Percentiles rank a stretch among this genome's conserved stretches.
phyloP scores from a whole-genome alignment of 2,329 filamentous ascomycete genomes.

The Bipolaris oryzae region DNA sequence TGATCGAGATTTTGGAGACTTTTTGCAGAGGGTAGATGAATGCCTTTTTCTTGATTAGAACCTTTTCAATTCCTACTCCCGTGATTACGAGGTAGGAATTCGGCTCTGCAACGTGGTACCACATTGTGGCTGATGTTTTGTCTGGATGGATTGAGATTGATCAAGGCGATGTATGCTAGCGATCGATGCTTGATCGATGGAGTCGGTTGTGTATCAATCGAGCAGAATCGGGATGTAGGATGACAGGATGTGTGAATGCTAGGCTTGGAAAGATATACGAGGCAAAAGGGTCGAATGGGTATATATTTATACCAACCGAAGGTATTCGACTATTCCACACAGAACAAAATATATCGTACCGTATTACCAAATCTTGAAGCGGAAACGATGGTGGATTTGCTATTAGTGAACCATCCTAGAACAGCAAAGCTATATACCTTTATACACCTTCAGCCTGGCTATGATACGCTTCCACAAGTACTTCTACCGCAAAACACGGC shows the following conservation, averaged over 20 bases:
- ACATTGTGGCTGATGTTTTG: constrained; percentile 34
- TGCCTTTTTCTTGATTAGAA: constrained; percentile 77
- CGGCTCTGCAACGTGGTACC: constrained; percentile 72
- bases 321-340: not conserved
- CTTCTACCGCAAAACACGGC: not conserved
- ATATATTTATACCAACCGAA: not conserved
- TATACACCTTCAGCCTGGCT: not conserved
- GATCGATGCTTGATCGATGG: not conserved
- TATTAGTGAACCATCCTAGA: not conserved
- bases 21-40: constrained; percentile 50
- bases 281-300: too few species aligned
- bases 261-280: not conserved
- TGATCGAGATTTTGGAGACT: constrained; percentile 60
- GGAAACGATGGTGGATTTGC: not conserved
- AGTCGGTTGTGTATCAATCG: not conserved
- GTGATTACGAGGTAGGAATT: constrained; percentile 89
- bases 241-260: not conserved
- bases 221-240: not conserved
- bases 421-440: not conserved
- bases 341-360: not conserved
- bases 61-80: constrained; percentile 74
- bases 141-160: not conserved
- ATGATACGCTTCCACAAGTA: not conserved
- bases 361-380: constrained; percentile 4
- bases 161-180: not conserved